These are phyloP conservation scores for Blastosporella zonata DNA, from an alignment of 1,284 basidiomycete genomes.

Conservation along the genomic window DNA sequence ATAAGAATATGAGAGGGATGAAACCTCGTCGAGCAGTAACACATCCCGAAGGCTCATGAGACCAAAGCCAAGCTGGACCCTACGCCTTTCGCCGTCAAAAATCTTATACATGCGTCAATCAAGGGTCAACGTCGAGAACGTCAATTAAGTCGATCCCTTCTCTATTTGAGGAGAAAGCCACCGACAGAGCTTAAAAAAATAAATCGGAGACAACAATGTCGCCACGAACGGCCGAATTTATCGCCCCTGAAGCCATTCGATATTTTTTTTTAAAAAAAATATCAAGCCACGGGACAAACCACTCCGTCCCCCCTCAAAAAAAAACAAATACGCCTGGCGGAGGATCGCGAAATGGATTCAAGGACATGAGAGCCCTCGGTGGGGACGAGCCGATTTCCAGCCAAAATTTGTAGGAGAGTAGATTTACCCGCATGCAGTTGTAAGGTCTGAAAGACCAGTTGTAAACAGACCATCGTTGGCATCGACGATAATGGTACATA, in stretches of 20 bases:
- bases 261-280: conserved; percentile 6
- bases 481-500: conserved; percentile 78
- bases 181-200: conserved; percentile 84
- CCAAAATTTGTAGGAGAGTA: conserved; percentile 89
- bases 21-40: conserved; percentile 88
- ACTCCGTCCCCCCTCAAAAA: conserved; percentile 91
- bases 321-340: conserved; percentile 83
- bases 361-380: conserved; percentile 57
- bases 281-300: no score
- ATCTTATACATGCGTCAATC: conserved; percentile 93
- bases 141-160: conserved; percentile 84
- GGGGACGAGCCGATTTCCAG: conserved; percentile 83
- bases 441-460: conserved; percentile 7
- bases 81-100: conserved; percentile 90
- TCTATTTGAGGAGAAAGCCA: conserved; percentile 88
- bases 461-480: conserved; percentile 80
- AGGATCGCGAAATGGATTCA: conserved; percentile 76
- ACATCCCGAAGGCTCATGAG: conserved; percentile 96
- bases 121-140: conserved; percentile 89
- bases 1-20: neutral
- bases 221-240: conserved; percentile 92
- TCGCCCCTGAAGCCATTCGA: conserved; percentile 69
- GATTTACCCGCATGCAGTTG: conserved; percentile 82
- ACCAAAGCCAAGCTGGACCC: conserved; percentile 94
- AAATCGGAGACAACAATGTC: conserved; percentile 78